Percentiles rank a stretch among this genome's conserved stretches.
These are phyloP conservation scores for Starmerella apis DNA, from an alignment of 805 yeast species.

Conservation along the genomic window DNA sequence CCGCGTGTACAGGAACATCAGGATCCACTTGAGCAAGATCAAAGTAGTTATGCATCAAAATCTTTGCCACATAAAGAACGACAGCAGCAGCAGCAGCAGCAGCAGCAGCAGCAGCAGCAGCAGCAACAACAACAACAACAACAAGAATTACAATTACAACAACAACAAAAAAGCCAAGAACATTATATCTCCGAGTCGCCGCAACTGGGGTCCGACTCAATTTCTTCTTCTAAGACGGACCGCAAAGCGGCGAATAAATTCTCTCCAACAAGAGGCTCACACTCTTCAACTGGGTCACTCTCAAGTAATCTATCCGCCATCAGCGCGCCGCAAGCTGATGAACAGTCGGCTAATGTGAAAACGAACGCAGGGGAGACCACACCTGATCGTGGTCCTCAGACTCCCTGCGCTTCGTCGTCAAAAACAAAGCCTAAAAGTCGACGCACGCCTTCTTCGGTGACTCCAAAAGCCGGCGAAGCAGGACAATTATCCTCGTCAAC, in stretches of 20 bases:
- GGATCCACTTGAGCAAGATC: not conserved
- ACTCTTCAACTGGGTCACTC: slow-evolving; percentile 1
- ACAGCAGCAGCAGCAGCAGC: not conserved
- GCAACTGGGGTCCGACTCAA: not conserved
- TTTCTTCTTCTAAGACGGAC: not conserved
- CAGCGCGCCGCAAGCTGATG: not conserved
- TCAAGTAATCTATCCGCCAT: not conserved
- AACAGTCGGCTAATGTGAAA: not conserved
- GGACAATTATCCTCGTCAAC: not conserved
- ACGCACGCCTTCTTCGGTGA: not conserved
- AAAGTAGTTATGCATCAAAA: not conserved
- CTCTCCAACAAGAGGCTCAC: not conserved
- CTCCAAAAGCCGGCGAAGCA: not conserved
- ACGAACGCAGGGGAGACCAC: not conserved
- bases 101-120: not conserved
- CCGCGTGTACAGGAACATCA: slow-evolving; percentile 5
- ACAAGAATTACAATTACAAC: not conserved
- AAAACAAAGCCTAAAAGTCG: not conserved
- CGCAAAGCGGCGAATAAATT: not conserved
- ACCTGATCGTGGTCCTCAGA: slow-evolving; percentile 3
- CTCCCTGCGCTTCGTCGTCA: slow-evolving; percentile 2
- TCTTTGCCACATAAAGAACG: not conserved
- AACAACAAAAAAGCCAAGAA: not conserved
- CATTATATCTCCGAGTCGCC: not conserved
- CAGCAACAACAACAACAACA: not conserved